Percentiles rank a stretch among this genome's conserved stretches.
These are phyloP conservation scores for Kwoniella europaea DNA, from an alignment of 768 basidiomycete species.

Conservation along the genomic window DNA sequence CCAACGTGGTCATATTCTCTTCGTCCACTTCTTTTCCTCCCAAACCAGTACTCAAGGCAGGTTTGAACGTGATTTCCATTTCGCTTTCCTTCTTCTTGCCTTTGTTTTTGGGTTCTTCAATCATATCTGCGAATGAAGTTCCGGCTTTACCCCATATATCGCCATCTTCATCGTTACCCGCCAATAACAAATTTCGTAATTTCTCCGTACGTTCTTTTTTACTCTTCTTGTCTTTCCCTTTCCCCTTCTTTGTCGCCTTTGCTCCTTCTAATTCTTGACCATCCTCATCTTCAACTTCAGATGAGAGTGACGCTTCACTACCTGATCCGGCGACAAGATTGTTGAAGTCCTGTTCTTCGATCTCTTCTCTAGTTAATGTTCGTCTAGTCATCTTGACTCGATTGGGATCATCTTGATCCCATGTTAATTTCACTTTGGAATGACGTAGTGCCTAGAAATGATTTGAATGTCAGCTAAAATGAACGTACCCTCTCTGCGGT, in stretches of 20 bases:
- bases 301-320: constrained; percentile 57
- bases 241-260: constrained; percentile 25
- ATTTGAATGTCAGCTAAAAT: constrained; percentile 4
- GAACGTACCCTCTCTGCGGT: background rate
- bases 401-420: constrained; percentile 96
- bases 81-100: constrained; percentile 62
- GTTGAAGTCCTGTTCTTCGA: constrained; percentile 88
- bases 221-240: constrained; percentile 45
- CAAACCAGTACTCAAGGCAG: constrained; percentile 66
- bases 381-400: constrained; percentile 80
- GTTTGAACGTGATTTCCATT: constrained; percentile 94
- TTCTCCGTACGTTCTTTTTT: constrained; percentile 67
- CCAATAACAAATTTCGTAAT: constrained; percentile 76
- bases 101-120: constrained; percentile 26
- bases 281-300: constrained; percentile 58
- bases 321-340: constrained; percentile 75
- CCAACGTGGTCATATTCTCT: constrained; percentile 82
- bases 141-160: constrained; percentile 80
- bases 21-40: constrained; percentile 37
- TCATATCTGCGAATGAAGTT: constrained; percentile 37
- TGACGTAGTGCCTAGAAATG: constrained; percentile 81
- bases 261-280: constrained; percentile 62
- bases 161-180: constrained; percentile 64
- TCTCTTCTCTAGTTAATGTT: constrained; percentile 76
- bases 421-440: constrained; percentile 96